Percentiles rank a stretch among this genome's conserved stretches.
phyloP scores from a whole-genome alignment of 495 filamentous ascomycete genomes.

The Annulohypoxylon nitens region DNA sequence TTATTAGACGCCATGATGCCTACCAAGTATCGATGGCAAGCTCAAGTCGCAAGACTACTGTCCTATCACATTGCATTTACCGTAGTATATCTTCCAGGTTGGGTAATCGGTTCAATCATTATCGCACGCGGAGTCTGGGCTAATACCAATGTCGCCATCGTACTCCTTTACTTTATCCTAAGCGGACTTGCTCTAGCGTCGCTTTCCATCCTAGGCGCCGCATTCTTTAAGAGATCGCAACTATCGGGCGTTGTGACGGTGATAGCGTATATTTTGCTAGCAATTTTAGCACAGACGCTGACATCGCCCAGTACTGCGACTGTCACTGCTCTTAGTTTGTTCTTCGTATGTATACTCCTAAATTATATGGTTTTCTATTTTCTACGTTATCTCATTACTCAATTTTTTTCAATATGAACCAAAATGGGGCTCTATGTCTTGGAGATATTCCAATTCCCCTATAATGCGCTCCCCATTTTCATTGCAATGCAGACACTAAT shows the following conservation, averaged over 20 bases:
- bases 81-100: slow-evolving; percentile 75
- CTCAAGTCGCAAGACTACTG: slow-evolving; percentile 74
- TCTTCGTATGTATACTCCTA: slow-evolving; percentile 63
- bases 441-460: not conserved
- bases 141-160: slow-evolving; percentile 68
- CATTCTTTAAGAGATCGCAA: slow-evolving; percentile 83
- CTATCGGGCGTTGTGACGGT: slow-evolving; percentile 78
- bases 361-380: not conserved
- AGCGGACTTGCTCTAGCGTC: slow-evolving; percentile 74
- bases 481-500: slow-evolving; percentile 7
- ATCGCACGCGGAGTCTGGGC: slow-evolving; percentile 72
- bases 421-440: not conserved
- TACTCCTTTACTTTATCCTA: slow-evolving; percentile 74
- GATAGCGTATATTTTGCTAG: slow-evolving; percentile 74
- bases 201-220: slow-evolving; percentile 75
- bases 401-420: not conserved
- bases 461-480: not conserved
- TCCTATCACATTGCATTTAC: slow-evolving; percentile 78
- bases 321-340: slow-evolving; percentile 71
- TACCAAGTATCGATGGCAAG: slow-evolving; percentile 71
- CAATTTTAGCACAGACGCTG: slow-evolving; percentile 75
- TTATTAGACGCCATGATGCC: slow-evolving; percentile 87
- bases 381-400: not conserved
- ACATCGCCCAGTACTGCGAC: slow-evolving; percentile 67
- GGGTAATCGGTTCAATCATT: slow-evolving; percentile 75